These are phyloP conservation scores for Casuarina glauca DNA, from an alignment of 306 rosid species.

Conservation along the genomic window DNA sequence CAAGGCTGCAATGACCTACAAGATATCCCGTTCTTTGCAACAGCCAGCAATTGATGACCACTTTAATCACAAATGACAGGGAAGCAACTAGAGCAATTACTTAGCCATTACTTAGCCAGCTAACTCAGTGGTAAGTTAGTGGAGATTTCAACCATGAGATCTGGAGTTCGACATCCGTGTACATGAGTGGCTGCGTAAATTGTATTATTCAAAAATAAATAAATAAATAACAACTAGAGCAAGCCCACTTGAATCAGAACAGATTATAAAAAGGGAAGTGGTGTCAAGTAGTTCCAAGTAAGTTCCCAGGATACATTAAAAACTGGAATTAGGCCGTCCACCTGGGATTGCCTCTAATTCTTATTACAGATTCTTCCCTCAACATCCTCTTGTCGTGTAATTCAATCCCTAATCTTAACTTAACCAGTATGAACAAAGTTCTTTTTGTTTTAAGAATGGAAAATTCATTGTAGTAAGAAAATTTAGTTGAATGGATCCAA, in stretches of 20 bases:
- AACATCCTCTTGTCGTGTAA: neutral
- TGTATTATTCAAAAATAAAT: too few species aligned
- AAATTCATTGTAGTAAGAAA: neutral
- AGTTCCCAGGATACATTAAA: neutral
- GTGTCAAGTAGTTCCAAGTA: neutral
- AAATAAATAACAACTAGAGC: neutral
- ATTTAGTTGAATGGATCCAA: neutral
- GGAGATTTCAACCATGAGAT: too few species aligned
- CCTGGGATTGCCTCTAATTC: neutral
- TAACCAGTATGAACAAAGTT: neutral
- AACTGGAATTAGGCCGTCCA: neutral
- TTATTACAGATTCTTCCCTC: neutral
- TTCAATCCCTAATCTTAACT: neutral
- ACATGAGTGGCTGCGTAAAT: too few species aligned
- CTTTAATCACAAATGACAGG: neutral
- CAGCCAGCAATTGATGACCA: neutral
- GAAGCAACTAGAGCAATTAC: too few species aligned
- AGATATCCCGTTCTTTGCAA: neutral
- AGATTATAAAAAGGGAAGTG: neutral
- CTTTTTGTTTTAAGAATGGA: neutral
- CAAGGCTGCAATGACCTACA: neutral
- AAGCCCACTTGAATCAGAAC: neutral
- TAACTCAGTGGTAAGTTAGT: too few species aligned
- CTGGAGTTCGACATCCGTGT: too few species aligned
- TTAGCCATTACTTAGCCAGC: too few species aligned